A percentile compares a stretch with the other conserved stretches of the same genome.
These are phyloP conservation scores for Quercus cerris DNA, from an alignment of 306 rosid species.

Conservation along the genomic window DNA sequence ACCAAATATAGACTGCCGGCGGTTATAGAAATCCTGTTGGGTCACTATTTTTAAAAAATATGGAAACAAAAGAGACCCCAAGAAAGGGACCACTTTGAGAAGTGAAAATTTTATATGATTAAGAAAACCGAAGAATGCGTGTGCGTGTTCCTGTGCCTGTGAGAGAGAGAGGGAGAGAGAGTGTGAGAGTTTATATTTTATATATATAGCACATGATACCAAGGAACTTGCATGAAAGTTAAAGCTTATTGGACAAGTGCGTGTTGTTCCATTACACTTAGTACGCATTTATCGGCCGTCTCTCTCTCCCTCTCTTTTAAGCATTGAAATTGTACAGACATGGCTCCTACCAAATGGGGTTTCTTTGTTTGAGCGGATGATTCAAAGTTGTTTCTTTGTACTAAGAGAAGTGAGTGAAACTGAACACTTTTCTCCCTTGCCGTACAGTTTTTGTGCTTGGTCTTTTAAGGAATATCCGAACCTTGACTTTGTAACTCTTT, in stretches of 20 bases:
- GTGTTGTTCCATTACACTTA: conserved; percentile 38
- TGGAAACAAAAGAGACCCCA: neutral
- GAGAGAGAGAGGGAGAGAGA: neutral
- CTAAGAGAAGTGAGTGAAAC: conserved; percentile 21
- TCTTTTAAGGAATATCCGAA: conserved; percentile 20
- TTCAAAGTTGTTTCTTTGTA: conserved; percentile 31
- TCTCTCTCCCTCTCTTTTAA: conserved; percentile 19
- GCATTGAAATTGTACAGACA: conserved; percentile 44
- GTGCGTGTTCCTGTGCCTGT: neutral
- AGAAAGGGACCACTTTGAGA: neutral
- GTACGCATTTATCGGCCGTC: conserved; percentile 30
- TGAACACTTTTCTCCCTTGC: conserved; percentile 5
- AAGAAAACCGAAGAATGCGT: neutral
- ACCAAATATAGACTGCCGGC: neutral
- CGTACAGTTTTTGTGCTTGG: conserved; percentile 17
- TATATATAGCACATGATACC: conserved; percentile 19
- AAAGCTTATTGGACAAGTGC: conserved; percentile 38
- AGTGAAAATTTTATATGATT: neutral
- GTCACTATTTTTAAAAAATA: neutral
- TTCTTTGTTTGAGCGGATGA: conserved; percentile 22
- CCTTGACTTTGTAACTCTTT: conserved; percentile 11
- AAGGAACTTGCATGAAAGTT: conserved; percentile 40
- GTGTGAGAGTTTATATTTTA: neutral
- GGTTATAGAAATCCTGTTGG: neutral
- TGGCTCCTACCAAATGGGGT: conserved; percentile 64